phyloP scores from a whole-genome alignment of 208 protist genomes.

The Acanthamoeba lugdunensis region DNA sequence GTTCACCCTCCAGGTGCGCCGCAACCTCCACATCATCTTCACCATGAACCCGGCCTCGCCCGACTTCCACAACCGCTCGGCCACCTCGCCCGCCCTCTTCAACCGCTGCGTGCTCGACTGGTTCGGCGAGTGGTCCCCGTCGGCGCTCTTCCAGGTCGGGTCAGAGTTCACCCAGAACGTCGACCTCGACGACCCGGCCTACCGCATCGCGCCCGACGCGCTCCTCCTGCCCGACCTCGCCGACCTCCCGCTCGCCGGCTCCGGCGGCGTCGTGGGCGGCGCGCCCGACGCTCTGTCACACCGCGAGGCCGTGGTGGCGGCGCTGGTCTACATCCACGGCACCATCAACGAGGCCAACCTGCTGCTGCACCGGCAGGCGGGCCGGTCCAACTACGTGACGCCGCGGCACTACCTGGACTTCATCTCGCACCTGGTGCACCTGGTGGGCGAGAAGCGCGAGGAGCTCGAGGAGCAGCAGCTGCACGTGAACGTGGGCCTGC shows the following conservation, averaged over 20 bases:
- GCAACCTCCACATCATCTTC: slow-evolving; percentile 98
- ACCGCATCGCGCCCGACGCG: slow-evolving; percentile 74
- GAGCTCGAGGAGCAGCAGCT: slow-evolving; percentile 94
- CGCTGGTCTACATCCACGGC: slow-evolving; percentile 94
- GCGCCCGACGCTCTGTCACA: slow-evolving; percentile 39
- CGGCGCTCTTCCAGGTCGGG: slow-evolving; percentile 92
- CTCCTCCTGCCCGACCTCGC: slow-evolving; percentile 26
- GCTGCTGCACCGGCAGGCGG: slow-evolving; percentile 79
- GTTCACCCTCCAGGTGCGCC: slow-evolving; percentile 95
- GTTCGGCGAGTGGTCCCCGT: slow-evolving; percentile 97
- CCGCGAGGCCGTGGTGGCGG: slow-evolving; percentile 89
- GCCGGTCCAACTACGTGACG: slow-evolving; percentile 91
- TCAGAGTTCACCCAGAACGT: slow-evolving; percentile 91
- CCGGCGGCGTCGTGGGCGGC: not conserved
- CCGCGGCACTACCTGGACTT: slow-evolving; percentile 98
- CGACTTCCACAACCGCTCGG: slow-evolving; percentile 94
- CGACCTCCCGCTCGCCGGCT: not conserved
- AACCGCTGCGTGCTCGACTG: slow-evolving; percentile 99
- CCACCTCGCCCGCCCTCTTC: slow-evolving; percentile 98
- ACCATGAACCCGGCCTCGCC: slow-evolving; percentile 98
- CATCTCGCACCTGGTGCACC: slow-evolving; percentile 93
- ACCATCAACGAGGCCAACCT: slow-evolving; percentile 90
- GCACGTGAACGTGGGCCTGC: slow-evolving; percentile 95
- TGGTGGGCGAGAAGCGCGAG: slow-evolving; percentile 94
- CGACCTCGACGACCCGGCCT: slow-evolving; percentile 88